Evolutionary conservation across 2,329 filamentous ascomycete genomes (phyloP), one percentile per base, ranked within the genome.

Genomic region (Fusarium sp.): DNA sequence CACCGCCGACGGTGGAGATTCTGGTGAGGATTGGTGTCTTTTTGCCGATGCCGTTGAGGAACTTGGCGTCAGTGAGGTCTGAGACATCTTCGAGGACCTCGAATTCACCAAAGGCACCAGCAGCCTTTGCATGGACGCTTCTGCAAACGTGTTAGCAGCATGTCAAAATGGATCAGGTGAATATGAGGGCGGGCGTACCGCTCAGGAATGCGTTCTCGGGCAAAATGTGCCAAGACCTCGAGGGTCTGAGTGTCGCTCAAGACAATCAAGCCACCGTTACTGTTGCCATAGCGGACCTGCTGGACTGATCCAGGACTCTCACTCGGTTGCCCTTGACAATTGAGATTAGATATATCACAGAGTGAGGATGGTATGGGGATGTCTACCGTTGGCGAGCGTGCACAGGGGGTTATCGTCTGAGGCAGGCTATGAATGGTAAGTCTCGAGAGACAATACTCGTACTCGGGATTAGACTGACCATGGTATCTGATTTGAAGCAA

Each of bases 171-270:
- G n/a, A n/a, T n/a, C n/a, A n/a, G n/a, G n/a, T n/a, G n/a, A n/a
- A n/a, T n/a, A n/a, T n/a, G n/a, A n/a, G n/a, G n/a, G n/a, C n/a
- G n/a, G 10, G 6, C 1, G 3, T 67, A 79, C 76, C 88, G 79
- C 73, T 91, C 89, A 0, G 89, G 89, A 62, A 91, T 91, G 10
- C 89, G 81, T 75, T 91, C 89, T 4, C 88, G 83, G n/a, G 85
- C 83, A 75, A 90, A 91, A 74, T 90, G 88, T 4, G 89, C 85
- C 1, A 90, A 80, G 0, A 86, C 85, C 72, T 90, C 88, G 36
- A 90, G 84, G 12, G 90, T 81, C 51, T 89, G 87, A 1, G 85
- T 88, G 72, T 89, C 87, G 61, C 85, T 82, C 4, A 90, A 79
- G 2, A 87, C 80, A 2, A 83, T 81, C 6, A 88, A 80, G 10